Evolutionary conservation across 805 yeast species (phyloP).

Genomic region (Pichia occidentalis): DNA sequence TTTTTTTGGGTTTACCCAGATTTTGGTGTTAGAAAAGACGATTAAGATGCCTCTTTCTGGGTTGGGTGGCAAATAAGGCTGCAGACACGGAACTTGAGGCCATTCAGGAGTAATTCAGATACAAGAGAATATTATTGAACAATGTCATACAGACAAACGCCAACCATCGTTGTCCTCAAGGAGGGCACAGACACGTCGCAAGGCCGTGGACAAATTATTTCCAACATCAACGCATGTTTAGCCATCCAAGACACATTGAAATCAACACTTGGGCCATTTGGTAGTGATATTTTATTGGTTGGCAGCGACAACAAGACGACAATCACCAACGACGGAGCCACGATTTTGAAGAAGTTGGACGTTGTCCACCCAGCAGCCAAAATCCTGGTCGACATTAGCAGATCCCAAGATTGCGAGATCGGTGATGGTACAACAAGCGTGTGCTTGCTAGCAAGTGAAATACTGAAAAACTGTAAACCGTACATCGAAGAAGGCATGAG

Average conservation of each 20-base stretch:
- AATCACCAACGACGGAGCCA: conserved; percentile 97
- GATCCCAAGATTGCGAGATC: conserved; percentile 96
- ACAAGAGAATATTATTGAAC: too few species aligned
- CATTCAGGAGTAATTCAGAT: too few species aligned
- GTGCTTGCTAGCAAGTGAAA: conserved; percentile 88
- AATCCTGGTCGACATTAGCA: conserved; percentile 86
- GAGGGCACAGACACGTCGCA: conserved; percentile 98
- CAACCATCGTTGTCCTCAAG: conserved; percentile 95
- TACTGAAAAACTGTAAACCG: conserved; percentile 80
- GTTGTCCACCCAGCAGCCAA: conserved; percentile 99
- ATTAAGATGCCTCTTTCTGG: not conserved
- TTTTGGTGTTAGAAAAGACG: not conserved
- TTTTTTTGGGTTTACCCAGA: not conserved
- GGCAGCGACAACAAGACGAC: conserved; percentile 76
- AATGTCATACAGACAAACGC: conserved; percentile 94
- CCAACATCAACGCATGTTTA: conserved; percentile 93
- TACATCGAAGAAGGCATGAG: conserved; percentile 96
- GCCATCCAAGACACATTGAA: conserved; percentile 95
- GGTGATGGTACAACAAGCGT: conserved; percentile 99
- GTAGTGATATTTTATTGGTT: conserved; percentile 90
- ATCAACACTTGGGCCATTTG: conserved; percentile 95
- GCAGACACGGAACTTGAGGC: too few species aligned
- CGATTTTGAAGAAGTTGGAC: conserved; percentile 83
- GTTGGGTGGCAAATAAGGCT: too few species aligned
- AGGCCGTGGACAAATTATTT: conserved; percentile 92